phyloP scores from a whole-genome alignment of 768 basidiomycete genomes.

The Artomyces pyxidatus region DNA sequence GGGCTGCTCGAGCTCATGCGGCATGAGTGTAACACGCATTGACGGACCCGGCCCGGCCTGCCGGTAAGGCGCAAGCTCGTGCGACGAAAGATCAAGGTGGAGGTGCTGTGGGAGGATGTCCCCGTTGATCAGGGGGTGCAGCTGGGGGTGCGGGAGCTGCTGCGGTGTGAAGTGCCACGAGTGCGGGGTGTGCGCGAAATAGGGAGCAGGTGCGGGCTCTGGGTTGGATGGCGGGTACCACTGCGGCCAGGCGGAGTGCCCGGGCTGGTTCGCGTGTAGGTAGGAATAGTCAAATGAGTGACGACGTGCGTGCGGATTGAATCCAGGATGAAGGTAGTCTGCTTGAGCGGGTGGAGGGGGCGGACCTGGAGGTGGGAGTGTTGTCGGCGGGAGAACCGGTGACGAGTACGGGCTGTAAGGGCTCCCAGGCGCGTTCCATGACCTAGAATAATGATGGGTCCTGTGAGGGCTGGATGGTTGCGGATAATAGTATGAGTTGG shows the following conservation, averaged over 20 bases:
- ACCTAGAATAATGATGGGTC: background rate
- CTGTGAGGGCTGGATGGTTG: background rate
- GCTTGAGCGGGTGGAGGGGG: background rate
- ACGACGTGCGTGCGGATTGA: slow-evolving; percentile 7
- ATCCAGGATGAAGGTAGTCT: background rate
- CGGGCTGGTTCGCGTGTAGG: background rate
- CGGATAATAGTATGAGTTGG: background rate
- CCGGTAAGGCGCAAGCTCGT: slow-evolving; percentile 4
- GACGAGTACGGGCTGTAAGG: background rate
- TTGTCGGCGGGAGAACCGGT: background rate
- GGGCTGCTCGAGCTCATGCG: slow-evolving; percentile 14
- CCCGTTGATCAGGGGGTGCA: slow-evolving; percentile 15
- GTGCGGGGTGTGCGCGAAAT: slow-evolving; percentile 4
- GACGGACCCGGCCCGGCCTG: background rate
- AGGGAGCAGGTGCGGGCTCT: background rate
- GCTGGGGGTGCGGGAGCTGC: slow-evolving; percentile 12
- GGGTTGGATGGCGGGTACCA: slow-evolving; percentile 2
- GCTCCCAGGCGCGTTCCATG: background rate
- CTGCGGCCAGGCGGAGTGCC: background rate
- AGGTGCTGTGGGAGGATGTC: slow-evolving; percentile 5
- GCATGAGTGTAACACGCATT: background rate
- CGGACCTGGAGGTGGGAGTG: background rate
- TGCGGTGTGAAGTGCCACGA: slow-evolving; percentile 7
- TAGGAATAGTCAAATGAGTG: slow-evolving; percentile 11
- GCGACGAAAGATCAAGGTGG: slow-evolving; percentile 4